phyloP scores from a whole-genome alignment of 2,329 filamentous ascomycete species.

The Xylaria sp. region DNA sequence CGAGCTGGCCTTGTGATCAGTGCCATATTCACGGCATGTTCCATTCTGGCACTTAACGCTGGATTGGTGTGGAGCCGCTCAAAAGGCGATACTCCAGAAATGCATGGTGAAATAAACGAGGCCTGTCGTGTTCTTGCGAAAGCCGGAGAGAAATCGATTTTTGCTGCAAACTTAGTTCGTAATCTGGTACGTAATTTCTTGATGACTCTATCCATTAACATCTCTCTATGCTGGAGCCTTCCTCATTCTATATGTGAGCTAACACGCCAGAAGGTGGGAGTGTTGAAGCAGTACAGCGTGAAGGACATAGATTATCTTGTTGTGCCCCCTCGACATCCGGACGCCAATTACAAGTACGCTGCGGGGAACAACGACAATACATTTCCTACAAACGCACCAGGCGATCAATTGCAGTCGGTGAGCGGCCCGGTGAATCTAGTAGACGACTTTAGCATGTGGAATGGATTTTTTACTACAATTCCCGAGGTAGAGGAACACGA shows the following conservation, averaged over 20 bases:
- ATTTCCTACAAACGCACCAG: not conserved
- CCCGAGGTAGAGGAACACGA: conserved; percentile 41
- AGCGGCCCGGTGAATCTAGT: conserved; percentile 22
- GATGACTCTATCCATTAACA: too few species aligned
- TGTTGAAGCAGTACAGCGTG: conserved; percentile 40
- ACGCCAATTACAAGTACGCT: not conserved
- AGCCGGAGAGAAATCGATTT: conserved; percentile 36
- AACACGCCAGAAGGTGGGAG: conserved; percentile 22
- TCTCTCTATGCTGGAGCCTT: not conserved
- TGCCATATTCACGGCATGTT: conserved; percentile 42
- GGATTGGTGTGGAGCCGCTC: conserved; percentile 14
- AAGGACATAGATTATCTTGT: conserved; percentile 32
- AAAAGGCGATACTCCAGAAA: conserved; percentile 19
- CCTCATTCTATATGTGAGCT: conserved; percentile 1
- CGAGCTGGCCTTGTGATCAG: conserved; percentile 43
- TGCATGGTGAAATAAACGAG: conserved; percentile 31
- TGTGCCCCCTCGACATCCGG: not conserved
- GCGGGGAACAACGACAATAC: not conserved
- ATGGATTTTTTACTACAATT: conserved; percentile 35
- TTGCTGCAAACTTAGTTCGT: conserved; percentile 40
- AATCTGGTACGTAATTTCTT: conserved; percentile 32
- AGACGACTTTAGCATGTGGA: conserved; percentile 37
- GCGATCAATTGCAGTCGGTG: conserved; percentile 1
- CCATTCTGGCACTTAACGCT: conserved; percentile 39
- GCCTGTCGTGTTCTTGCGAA: conserved; percentile 41